Evolutionary conservation across 2,329 filamentous ascomycete genomes (phyloP).

Genomic region (Pseudogymnoascus sp.): DNA sequence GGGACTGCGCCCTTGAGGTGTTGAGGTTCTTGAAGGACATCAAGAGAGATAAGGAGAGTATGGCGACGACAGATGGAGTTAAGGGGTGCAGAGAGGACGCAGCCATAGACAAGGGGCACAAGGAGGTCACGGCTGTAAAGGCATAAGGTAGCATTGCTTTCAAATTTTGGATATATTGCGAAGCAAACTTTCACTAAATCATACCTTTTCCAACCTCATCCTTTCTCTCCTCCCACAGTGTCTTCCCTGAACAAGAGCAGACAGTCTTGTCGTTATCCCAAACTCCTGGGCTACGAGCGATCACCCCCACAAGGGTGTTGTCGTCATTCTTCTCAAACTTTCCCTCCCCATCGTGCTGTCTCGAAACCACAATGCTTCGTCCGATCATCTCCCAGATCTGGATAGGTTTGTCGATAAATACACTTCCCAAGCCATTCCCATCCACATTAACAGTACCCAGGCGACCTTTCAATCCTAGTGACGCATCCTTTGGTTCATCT

Average conservation of each 20-base stretch:
- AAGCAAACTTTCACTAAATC: conserved; percentile 48
- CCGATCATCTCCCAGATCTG: conserved; percentile 96
- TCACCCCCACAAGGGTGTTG: conserved; percentile 83
- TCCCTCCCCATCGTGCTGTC: conserved; percentile 49
- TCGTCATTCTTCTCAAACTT: conserved; percentile 63
- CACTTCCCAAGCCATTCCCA: conserved; percentile 64
- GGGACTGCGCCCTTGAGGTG: conserved; percentile 34
- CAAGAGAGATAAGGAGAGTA: conserved; percentile 14
- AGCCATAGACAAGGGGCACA: background rate
- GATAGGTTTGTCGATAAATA: conserved; percentile 73
- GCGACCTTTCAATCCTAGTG: conserved; percentile 46
- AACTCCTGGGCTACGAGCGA: conserved; percentile 91
- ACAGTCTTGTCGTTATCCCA: conserved; percentile 99
- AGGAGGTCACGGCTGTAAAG: background rate
- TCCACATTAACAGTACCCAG: conserved; percentile 72
- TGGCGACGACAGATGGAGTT: conserved; percentile 12
- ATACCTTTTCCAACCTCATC: conserved; percentile 88
- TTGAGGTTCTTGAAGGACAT: conserved; percentile 30
- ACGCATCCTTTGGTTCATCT: conserved; percentile 32
- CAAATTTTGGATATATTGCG: background rate
- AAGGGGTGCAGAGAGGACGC: background rate
- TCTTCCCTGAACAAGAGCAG: conserved; percentile 96
- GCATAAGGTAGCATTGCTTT: background rate
- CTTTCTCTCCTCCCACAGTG: conserved; percentile 91
- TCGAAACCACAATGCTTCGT: conserved; percentile 79